Evolutionary conservation across 352 stramenopile species (phyloP).

Genomic region (Phytophthora idaei): DNA sequence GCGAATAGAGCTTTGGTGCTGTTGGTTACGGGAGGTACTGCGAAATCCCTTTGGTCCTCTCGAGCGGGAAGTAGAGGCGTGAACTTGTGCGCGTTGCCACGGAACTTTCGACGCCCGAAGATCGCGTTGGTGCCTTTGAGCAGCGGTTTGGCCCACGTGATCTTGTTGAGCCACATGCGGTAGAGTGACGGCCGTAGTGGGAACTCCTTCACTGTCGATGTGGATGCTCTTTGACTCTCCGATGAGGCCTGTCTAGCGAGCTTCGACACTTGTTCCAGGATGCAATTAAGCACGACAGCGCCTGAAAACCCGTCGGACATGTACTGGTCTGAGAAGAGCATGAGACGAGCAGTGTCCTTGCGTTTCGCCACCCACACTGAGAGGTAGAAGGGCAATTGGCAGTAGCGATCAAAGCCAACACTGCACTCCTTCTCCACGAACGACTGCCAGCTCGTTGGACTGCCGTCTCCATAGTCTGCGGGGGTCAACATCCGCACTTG

Average conservation of each 20-base stretch:
- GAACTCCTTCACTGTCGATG: constrained; percentile 12
- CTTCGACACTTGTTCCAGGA: constrained; percentile 38
- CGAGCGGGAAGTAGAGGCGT: constrained; percentile 28
- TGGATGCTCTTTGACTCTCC: neutral
- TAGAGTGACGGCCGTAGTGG: constrained; percentile 41
- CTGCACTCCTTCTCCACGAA: constrained; percentile 54
- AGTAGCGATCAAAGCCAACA: constrained; percentile 41
- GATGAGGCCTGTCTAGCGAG: constrained; percentile 22
- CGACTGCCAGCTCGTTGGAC: constrained; percentile 42
- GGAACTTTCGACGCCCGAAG: constrained; percentile 25
- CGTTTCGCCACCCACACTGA: constrained; percentile 40
- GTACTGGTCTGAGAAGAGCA: constrained; percentile 60
- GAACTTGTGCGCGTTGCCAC: constrained; percentile 32
- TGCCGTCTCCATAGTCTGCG: constrained; percentile 34
- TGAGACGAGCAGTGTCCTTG: constrained; percentile 31
- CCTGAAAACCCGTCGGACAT: constrained; percentile 50
- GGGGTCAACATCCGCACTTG: constrained; percentile 20
- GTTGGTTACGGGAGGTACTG: constrained; percentile 30
- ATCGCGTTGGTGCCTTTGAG: constrained; percentile 21
- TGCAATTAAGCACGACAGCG: constrained; percentile 43
- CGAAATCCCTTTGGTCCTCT: constrained; percentile 42
- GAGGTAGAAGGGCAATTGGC: constrained; percentile 47
- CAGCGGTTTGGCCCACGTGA: constrained; percentile 30
- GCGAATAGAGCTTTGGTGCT: constrained; percentile 48
- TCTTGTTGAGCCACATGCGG: constrained; percentile 35